Base-by-base conservation (phyloP, 495 filamentous ascomycete genomes). In the Chaetomium fimeti region DNA sequence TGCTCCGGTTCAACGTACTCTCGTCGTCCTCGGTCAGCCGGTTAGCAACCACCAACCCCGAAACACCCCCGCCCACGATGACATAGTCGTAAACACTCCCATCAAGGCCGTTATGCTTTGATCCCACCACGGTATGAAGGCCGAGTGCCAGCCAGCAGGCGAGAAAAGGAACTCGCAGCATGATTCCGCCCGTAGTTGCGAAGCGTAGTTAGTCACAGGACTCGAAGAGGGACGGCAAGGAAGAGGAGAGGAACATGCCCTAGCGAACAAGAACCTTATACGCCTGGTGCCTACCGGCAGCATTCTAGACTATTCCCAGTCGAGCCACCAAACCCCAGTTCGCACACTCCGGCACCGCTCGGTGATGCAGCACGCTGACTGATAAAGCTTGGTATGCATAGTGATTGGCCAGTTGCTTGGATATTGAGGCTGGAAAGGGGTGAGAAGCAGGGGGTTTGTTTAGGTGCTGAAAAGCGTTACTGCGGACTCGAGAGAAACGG, bases 31-130 rank as follows among this genome's bases (percentile, higher is more conserved):
- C 75, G 4, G 74, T 80, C 24, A 84, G 70, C 8, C 79, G 69
- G 47, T 77, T 76, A 3, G 81, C 82, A 24, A 84, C 70, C 7
- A 77, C 77, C 8, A 83, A 67, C 5, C 81, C 80, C 32, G 75
- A 73, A 16, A 74, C 72, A 0, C 81, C 81, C 7, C 74, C 82
- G 0, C 81, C 75, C n/a, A 78, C 71, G 15, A 76, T 57, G 18
- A 76, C 57, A 40, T 75, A 74, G 43, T 77, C 79, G 45, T 73
- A 75, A 3, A 61, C 63, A 29, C 27, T 54, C n/a, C 53, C 62
- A 42, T 69, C 55, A 16, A 61, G 2, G 9, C 24, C 32, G 18
- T 57, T 3, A 27, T 51, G 43, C 40, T 27, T 18, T 4, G 24
- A 25, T 2, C 25, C 57, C 22, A 11, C 43, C 12, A 42, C 40